Conservation (phyloP, 2,329 filamentous ascomycete genomes). For the Erysiphe neolycopersici region DNA sequence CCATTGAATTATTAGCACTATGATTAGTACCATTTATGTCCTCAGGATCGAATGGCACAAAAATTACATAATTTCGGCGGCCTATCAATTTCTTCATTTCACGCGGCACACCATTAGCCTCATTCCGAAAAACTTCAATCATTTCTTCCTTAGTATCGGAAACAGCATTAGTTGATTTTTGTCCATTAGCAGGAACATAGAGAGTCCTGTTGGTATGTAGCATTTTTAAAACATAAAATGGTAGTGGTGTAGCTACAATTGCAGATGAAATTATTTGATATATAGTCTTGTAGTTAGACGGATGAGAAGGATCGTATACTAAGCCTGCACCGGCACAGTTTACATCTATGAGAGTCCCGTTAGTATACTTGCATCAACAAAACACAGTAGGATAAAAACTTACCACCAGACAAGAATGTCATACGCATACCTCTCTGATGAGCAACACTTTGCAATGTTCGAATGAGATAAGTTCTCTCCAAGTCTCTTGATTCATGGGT, state of each 20-base stretch:
- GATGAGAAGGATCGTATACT: slow-evolving; percentile 77
- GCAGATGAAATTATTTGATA: slow-evolving; percentile 90
- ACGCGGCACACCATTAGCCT: slow-evolving; percentile 57
- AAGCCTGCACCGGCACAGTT: slow-evolving; percentile 79
- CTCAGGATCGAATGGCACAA: slow-evolving; percentile 86
- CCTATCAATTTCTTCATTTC: slow-evolving; percentile 88
- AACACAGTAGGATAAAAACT: slow-evolving; percentile 8
- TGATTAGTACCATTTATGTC: slow-evolving; percentile 15
- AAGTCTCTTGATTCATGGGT: slow-evolving; percentile 96
- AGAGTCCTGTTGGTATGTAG: slow-evolving; percentile 87
- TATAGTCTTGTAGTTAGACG: slow-evolving; percentile 94
- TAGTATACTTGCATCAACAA: neutral
- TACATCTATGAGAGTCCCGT: slow-evolving; percentile 28
- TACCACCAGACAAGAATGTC: slow-evolving; percentile 81
- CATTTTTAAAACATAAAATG: slow-evolving; percentile 68
- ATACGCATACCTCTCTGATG: slow-evolving; percentile 90
- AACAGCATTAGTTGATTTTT: slow-evolving; percentile 42
- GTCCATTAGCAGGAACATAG: slow-evolving; percentile 79
- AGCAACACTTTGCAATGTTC: slow-evolving; percentile 81
- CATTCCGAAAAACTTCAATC: slow-evolving; percentile 98
- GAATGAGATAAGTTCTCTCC: slow-evolving; percentile 85
- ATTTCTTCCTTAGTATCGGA: slow-evolving; percentile 97
- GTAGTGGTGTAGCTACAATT: slow-evolving; percentile 70
- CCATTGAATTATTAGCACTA: slow-evolving; percentile 4
- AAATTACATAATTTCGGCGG: slow-evolving; percentile 70